Evolutionary conservation across 768 basidiomycete genomes (phyloP), one percentile per base, ranked within the genome.

Genomic region (Dioszegia crocea): DNA sequence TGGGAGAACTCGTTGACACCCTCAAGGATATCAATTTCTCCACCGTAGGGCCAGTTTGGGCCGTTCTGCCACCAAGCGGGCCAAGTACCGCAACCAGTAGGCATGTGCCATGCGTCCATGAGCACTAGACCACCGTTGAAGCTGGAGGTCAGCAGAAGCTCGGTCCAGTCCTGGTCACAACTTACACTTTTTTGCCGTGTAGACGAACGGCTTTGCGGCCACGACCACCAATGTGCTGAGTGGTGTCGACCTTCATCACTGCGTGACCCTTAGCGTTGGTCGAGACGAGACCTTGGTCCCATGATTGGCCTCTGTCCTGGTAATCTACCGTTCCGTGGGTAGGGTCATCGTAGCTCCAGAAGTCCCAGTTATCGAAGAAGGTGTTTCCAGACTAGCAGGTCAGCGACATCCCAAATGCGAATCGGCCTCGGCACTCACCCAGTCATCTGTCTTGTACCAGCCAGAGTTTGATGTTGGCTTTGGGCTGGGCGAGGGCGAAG

Each of bases 201-300:
- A 97, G 87, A 62, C 92, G 85, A 38, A 94, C 82, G 63, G 87
- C 86, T 75, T 84, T 82, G 60, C 92, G 84, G 54, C 82, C 86
- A 16, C 51, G 8, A 39, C 74, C 82, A n/a, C 82, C 68, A 30
- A 92, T 86, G 17, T 77, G 82, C 10, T 84, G 81, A 4, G 90
- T 93, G 5, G 88, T 92, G 71, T 94, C 90, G 24, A 94, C 86
- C 31, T 84, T 80, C 91, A 97, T 93, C 56, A 96, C 77, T 17
- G 87, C 89, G 77, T 90, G 83, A 21, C 89, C 88, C 10, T 80
- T 81, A 23, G 68, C 62, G 69, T 89, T 92, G 68, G 91, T 80
- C 14, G 83, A 80, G 29, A 85, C 71, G 29, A 97, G 81, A 33
- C 74, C 75, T 39, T 66, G 60, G 47, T 83, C 83, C 59, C 80